Base-by-base conservation (phyloP, 768 basidiomycete species). In the Agaricus subrufescens region DNA sequence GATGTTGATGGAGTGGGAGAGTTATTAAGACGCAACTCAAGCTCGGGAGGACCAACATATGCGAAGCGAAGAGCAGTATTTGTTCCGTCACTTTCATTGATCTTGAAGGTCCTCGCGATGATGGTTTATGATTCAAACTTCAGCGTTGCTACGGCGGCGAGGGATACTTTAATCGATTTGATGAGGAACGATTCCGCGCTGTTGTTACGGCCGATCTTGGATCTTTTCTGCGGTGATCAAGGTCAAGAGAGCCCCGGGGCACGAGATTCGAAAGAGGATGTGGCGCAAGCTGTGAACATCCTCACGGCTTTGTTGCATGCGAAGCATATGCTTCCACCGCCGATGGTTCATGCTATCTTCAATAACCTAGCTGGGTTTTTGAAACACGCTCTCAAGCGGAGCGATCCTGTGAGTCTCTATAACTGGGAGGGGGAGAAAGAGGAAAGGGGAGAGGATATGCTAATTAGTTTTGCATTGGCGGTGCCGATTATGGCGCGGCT, bases 151-250 rank as follows among this genome's bases (percentile, higher is more conserved):
- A 77, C 73, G 29, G 73, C 80, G 3, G 83, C 89, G 23, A 78
- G 83, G 43, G 75, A 75, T 27, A 71, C 80, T 4, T 63, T 90
- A 42, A 61, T 87, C 14, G 84, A 88, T 57, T 67, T 86, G 46
- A 85, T 91, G 82, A 79, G 88, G 23, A 86, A 89, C 62, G 89
- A 92, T 61, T 85, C 89, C 4, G 75, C 75, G 14, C 71, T 89
- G n/a, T 70, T 91, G 29, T 73, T 80, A 11, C 79, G 87, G 9
- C 81, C 86, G 19, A 68, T 83, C 12, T 73, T 89, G 46, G 86
- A 88, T 60, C 68, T 78, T 15, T 70, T 91, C 15, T 73, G 76
- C 3, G 81, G 27, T 19, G 52, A 53, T 14, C 52, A 53, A 37
- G 43, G 43, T 25, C 29, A 37, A 8, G 52, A 38, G 15, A 14